These are phyloP conservation scores for Talaromyces sp. DNA, from an alignment of 2,329 filamentous ascomycete genomes.

Conservation along the genomic window DNA sequence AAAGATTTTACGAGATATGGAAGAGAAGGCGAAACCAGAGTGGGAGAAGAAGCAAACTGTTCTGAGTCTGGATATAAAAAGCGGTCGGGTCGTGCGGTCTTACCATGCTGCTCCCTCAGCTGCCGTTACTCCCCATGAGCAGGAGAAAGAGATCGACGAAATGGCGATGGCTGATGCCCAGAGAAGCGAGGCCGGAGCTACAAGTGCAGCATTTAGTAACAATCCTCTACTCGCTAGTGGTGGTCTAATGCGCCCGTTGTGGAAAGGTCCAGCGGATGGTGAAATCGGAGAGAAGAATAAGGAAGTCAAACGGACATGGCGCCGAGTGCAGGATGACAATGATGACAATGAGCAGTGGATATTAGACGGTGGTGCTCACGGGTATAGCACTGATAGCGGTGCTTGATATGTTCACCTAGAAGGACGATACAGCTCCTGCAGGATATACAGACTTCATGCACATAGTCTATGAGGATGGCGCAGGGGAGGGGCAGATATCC, in stretches of 20 bases:
- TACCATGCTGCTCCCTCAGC: constrained; percentile 35
- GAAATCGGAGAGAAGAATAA: constrained; percentile 27
- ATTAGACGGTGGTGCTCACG: constrained; percentile 43
- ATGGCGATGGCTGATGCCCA: constrained; percentile 17
- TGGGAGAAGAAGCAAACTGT: constrained; percentile 86
- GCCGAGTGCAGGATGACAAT: constrained; percentile 46
- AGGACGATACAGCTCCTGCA: neutral
- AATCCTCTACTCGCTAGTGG: constrained; percentile 45
- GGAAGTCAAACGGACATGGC: constrained; percentile 43
- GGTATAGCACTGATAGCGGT: constrained; percentile 25
- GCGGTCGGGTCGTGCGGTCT: constrained; percentile 66
- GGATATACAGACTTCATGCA: neutral
- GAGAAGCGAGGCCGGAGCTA: constrained; percentile 21
- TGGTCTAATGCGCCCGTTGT: constrained; percentile 44
- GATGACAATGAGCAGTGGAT: constrained; percentile 49
- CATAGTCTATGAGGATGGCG: neutral
- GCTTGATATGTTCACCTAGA: neutral
- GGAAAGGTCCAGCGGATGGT: constrained; percentile 36
- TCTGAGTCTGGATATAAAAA: constrained; percentile 76
- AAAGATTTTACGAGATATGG: constrained; percentile 75
- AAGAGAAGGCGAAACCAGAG: constrained; percentile 78
- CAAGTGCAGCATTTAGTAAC: constrained; percentile 39
- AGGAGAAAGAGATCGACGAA: constrained; percentile 21
- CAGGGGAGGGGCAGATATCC: neutral
- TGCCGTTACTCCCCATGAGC: constrained; percentile 21